Base-by-base conservation (phyloP, 139 green algal species). In the Pedinophyceae sp. region DNA sequence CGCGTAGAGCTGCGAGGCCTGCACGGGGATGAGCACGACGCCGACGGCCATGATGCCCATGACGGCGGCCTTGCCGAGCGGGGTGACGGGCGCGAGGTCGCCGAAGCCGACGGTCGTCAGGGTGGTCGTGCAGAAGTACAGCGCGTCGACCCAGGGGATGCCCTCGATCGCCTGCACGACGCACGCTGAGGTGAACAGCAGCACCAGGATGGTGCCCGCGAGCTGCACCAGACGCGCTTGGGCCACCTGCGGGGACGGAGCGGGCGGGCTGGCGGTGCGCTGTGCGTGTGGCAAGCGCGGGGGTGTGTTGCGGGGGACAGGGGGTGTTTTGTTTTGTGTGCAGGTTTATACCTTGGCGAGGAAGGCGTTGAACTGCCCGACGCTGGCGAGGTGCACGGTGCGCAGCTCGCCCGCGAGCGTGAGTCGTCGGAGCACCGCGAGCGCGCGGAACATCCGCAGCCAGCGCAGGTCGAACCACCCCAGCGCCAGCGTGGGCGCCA, bases 61-160 rank as follows among this genome's bases (percentile, higher is more conserved):
- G 38, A 89, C 65, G 3, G 72, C 65, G 7, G 74, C 25, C 4
- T 73, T 78, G 40, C 82, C 81, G 48, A 76, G 7, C 1, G 13
- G n/a, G 7, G 24, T 26, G 0, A 38, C 24, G 4, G 60, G 64
- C 46, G 84, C 78, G 26, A 89, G 66, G 51, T 89, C 82, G 0
- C 80, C 82, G 57, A 75, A 86, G 2, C 80, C 49, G 20, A 51
- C 62, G 19, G 74, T 83, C 4, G 76, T 77, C n/a, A 89, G 62
- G 1, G 80, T 86, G 2, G 73, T 84, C 20, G 60, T 64, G 17
- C 85, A 70, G 59, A 91, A 79, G 64, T 91, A 91, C 10, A 91
- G 60, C 2, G 82, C 78, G 19, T 87, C 74, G 57, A 86, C 72
- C 62, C 75, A 91, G n/a, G 72, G 64, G 38, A 84, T 72, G 2